A percentile compares a stretch with the other conserved stretches of the same genome.
Evolutionary conservation across 2,329 filamentous ascomycete genomes (phyloP).

Genomic region (Capronia coronata): DNA sequence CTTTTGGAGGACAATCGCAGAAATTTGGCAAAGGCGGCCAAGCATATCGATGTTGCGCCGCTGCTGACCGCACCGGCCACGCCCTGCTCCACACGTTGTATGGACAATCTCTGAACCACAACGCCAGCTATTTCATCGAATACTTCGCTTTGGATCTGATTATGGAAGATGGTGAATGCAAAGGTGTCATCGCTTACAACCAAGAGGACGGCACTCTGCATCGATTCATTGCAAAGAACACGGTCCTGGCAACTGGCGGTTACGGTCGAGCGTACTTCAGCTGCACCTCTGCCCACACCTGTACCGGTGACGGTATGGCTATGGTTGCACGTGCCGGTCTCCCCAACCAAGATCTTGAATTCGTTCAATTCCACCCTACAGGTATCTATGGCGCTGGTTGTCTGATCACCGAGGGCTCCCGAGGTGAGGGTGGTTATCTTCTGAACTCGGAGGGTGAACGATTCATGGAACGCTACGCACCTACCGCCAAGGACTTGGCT

Average conservation of each 20-base stretch:
- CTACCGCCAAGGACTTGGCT: slow-evolving; percentile 95
- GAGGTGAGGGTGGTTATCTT: slow-evolving; percentile 96
- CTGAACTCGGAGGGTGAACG: slow-evolving; percentile 97
- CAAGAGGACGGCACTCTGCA: slow-evolving; percentile 97
- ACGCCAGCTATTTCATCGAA: slow-evolving; percentile 99
- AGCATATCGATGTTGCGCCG: slow-evolving; percentile 94
- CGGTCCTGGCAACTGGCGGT: slow-evolving; percentile 90
- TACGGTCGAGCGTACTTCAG: slow-evolving; percentile 98
- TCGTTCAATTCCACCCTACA: slow-evolving; percentile 98
- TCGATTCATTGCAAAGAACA: slow-evolving; percentile 94
- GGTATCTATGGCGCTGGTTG: slow-evolving; percentile 98
- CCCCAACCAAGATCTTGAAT: slow-evolving; percentile 98
- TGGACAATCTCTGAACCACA: slow-evolving; percentile 91
- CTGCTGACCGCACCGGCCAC: slow-evolving; percentile 93
- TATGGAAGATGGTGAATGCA: slow-evolving; percentile 96
- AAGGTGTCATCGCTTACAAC: slow-evolving; percentile 95
- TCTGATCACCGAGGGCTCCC: slow-evolving; percentile 94
- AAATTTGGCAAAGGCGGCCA: slow-evolving; percentile 95
- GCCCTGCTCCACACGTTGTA: slow-evolving; percentile 97
- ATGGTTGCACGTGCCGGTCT: slow-evolving; percentile 98
- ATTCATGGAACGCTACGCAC: slow-evolving; percentile 98
- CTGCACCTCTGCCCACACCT: slow-evolving; percentile 96
- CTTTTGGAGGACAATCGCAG: slow-evolving; percentile 94
- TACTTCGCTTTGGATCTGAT: slow-evolving; percentile 96
- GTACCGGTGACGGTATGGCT: slow-evolving; percentile 97